Conservation (phyloP, 345 rosid genomes). For the Citrus hindsii region DNA sequence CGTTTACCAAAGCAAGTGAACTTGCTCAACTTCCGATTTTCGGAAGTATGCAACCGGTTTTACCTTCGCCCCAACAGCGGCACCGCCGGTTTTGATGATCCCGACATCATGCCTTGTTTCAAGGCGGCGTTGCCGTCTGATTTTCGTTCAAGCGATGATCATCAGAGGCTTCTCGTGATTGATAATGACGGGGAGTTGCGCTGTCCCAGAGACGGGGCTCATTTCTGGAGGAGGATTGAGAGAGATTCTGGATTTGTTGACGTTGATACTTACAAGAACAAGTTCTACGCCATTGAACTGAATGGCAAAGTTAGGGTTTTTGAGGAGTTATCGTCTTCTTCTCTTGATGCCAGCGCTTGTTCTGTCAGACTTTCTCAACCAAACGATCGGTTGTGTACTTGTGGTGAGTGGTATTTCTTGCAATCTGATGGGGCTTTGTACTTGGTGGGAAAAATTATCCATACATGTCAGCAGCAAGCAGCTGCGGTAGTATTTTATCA, state of each 20-base stretch:
- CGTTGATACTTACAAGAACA: background rate
- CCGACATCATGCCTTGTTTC: background rate
- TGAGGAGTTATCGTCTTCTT: background rate
- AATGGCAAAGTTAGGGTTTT: background rate
- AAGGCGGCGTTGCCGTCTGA: background rate
- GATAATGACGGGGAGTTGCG: background rate
- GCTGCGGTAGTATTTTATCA: no score
- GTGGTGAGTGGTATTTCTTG: background rate
- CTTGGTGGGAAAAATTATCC: background rate
- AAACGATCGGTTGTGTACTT: background rate
- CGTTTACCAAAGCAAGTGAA: constrained; percentile 4
- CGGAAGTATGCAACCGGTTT: background rate
- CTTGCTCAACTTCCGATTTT: background rate
- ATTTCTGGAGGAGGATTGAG: background rate
- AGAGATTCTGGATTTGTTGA: background rate
- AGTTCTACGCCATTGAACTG: constrained; percentile 5
- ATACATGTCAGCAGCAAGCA: background rate
- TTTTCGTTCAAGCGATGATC: background rate
- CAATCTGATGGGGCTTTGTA: background rate
- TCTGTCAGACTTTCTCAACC: background rate
- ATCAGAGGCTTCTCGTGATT: background rate
- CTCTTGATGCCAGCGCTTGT: no score
- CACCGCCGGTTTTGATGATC: background rate
- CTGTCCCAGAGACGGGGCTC: background rate
- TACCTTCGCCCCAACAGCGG: background rate